Evolutionary conservation across 139 green algal species (phyloP).

Genomic region (Chlorella sp.): DNA sequence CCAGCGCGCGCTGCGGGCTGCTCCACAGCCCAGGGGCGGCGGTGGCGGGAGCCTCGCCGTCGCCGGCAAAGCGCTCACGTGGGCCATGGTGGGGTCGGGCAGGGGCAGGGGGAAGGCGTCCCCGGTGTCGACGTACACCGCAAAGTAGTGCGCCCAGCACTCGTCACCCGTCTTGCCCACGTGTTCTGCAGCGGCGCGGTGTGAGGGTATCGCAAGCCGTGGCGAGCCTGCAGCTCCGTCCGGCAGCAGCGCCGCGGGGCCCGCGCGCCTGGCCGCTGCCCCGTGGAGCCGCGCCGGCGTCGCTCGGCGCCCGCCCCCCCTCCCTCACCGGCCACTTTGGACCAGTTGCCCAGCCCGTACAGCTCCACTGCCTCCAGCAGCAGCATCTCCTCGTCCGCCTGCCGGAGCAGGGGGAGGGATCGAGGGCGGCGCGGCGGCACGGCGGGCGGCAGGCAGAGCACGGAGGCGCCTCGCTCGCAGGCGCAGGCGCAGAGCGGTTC

Average conservation of each 20-base stretch:
- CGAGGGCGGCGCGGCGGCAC: background rate
- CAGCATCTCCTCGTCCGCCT: constrained; percentile 95
- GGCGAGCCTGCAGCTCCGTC: no score
- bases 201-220: background rate
- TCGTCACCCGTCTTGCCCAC: constrained; percentile 80
- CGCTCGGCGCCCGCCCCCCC: no score
- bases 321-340: constrained; percentile 58
- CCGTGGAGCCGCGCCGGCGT: no score
- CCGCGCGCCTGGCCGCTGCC: no score
- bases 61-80: no score
- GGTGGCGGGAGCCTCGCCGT: no score
- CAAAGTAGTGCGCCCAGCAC: constrained; percentile 84
- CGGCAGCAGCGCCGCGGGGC: no score
- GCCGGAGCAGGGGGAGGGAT: constrained; percentile 9
- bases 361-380: constrained; percentile 93
- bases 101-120: constrained; percentile 66
- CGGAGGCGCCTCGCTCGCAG: no score
- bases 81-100: constrained; percentile 57
- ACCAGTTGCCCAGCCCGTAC: constrained; percentile 93
- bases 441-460: no score
- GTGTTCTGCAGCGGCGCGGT: constrained; percentile 52
- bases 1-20: no score
- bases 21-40: no score
- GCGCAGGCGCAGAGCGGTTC: no score
- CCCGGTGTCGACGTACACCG: constrained; percentile 79